Conservation (phyloP, 345 rosid genomes). For the Crucihimalaya himalaica region DNA sequence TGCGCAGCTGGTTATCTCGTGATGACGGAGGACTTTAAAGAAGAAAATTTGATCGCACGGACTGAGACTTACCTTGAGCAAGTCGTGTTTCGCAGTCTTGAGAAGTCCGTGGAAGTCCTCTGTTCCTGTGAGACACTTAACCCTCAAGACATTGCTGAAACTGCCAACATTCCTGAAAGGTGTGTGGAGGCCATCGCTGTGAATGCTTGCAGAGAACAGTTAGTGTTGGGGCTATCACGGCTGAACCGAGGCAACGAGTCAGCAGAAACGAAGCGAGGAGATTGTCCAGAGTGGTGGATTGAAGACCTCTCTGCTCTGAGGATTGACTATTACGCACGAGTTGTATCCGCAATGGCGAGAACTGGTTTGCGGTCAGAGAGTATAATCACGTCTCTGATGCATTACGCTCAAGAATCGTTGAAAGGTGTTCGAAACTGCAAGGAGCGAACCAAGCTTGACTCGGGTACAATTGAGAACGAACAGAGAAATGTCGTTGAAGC, state of each 20-base stretch:
- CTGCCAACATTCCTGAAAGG: constrained; percentile 51
- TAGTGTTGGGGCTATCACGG: constrained; percentile 52
- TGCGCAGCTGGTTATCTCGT: constrained; percentile 77
- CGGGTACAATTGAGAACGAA: constrained; percentile 34
- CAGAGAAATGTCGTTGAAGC: constrained; percentile 68
- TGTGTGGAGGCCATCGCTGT: constrained; percentile 77
- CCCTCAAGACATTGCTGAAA: constrained; percentile 47
- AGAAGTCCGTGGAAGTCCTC: constrained; percentile 70
- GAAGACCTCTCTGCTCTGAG: constrained; percentile 70
- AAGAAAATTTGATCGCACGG: constrained; percentile 67
- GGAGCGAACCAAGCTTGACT: constrained; percentile 41
- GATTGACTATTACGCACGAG: constrained; percentile 61
- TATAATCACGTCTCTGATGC: constrained; percentile 66
- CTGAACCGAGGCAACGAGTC: constrained; percentile 29
- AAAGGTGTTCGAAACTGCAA: constrained; percentile 59
- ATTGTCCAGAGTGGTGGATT: constrained; percentile 77
- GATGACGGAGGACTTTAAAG: constrained; percentile 80
- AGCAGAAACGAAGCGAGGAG: constrained; percentile 50
- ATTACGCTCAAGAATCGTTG: constrained; percentile 70
- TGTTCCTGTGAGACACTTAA: constrained; percentile 54
- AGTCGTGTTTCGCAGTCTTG: constrained; percentile 65
- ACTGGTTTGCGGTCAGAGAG: constrained; percentile 62
- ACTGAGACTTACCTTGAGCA: constrained; percentile 63
- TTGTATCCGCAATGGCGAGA: constrained; percentile 63
- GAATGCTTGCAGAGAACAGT: constrained; percentile 79